phyloP scores from a whole-genome alignment of 164 flowering plant genomes.

The Warburgia ugandensis region DNA sequence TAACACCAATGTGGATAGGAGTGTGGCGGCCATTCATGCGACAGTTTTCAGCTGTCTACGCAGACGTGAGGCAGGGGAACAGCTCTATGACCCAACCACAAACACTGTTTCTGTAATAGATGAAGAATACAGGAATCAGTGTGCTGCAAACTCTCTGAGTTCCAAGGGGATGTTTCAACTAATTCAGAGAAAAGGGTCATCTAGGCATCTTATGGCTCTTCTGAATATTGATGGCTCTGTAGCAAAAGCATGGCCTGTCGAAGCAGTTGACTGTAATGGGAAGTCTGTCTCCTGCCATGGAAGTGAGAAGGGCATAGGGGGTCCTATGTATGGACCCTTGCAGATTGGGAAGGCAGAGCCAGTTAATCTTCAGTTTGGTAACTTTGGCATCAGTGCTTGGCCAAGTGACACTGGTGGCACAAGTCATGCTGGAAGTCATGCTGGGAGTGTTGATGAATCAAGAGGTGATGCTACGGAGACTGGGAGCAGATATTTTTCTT shows the following conservation, averaged over 20 bases:
- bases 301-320: constrained; percentile 37
- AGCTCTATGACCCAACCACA: constrained; percentile 57
- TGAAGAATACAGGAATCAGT: constrained; percentile 78
- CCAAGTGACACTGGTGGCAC: constrained; percentile 70
- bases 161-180: constrained; percentile 87
- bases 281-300: constrained; percentile 27
- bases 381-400: constrained; percentile 81
- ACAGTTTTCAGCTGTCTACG: constrained; percentile 85
- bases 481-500: constrained; percentile 73
- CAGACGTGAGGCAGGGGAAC: constrained; percentile 73
- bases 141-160: constrained; percentile 70
- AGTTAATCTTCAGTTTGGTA: constrained; percentile 81
- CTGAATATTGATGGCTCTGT: constrained; percentile 79
- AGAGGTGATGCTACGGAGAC: constrained; percentile 55
- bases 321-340: constrained; percentile 63
- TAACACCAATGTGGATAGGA: constrained; percentile 83
- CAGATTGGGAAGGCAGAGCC: constrained; percentile 69
- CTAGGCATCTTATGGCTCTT: constrained; percentile 81
- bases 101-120: constrained; percentile 59
- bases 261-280: constrained; percentile 39
- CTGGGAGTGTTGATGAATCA: constrained; percentile 75
- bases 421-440: constrained; percentile 66
- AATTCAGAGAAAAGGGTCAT: constrained; percentile 79
- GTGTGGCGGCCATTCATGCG: constrained; percentile 92
- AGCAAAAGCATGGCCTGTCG: constrained; percentile 86